These are phyloP conservation scores for Echeveria elegans DNA, from an alignment of 164 flowering plant species.

Conservation along the genomic window DNA sequence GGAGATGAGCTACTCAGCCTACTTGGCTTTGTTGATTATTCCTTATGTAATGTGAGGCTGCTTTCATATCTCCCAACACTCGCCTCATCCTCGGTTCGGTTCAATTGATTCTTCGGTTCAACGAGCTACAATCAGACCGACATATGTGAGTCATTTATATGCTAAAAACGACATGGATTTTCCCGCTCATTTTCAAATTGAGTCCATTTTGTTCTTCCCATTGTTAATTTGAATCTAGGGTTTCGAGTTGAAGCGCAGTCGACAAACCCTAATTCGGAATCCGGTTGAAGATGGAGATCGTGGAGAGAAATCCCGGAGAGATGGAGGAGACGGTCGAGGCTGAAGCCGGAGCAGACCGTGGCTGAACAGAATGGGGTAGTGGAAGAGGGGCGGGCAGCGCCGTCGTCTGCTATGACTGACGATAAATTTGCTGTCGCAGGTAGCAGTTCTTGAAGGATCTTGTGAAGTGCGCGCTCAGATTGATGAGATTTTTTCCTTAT, in stretches of 20 bases:
- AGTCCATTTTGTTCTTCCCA: neutral
- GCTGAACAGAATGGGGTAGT: neutral
- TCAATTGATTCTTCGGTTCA: neutral
- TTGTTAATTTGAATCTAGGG: too few relatives aligned
- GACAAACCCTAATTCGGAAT: neutral
- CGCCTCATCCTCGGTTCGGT: too few relatives aligned
- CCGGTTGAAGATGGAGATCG: slow-evolving; percentile 5
- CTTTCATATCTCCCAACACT: too few relatives aligned
- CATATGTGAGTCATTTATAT: neutral
- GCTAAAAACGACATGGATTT: too few relatives aligned
- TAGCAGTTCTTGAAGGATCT: slow-evolving; percentile 14
- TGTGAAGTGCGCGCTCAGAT: too few relatives aligned
- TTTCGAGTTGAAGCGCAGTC: too few relatives aligned
- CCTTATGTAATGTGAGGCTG: neutral
- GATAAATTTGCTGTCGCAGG: slow-evolving; percentile 75
- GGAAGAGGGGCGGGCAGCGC: neutral
- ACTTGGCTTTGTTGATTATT: neutral
- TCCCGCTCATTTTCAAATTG: too few relatives aligned
- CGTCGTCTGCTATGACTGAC: slow-evolving; percentile 23
- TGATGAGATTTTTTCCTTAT: neutral
- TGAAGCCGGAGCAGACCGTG: neutral
- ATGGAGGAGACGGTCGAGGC: neutral
- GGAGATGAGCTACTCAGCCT: neutral
- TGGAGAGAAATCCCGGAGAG: neutral
- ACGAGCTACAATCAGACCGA: neutral